phyloP scores from a whole-genome alignment of 75 land plant species.

The Azolla pinnata region DNA sequence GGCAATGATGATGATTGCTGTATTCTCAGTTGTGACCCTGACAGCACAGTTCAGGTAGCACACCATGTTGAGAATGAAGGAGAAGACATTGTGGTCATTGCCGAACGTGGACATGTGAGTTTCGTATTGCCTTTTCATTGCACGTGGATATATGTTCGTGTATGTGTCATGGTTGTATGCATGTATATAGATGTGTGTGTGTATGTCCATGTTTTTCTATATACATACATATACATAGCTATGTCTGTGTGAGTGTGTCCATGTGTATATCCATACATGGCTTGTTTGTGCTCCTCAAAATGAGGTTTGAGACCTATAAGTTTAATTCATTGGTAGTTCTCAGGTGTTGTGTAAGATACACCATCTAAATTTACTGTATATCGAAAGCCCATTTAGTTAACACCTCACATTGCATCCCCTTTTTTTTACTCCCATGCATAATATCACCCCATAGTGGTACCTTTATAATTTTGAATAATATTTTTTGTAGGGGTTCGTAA shows the following conservation, averaged over 20 bases:
- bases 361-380: too few species aligned
- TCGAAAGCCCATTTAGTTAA: too few species aligned
- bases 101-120: slow-evolving; percentile 28
- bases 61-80: slow-evolving; percentile 5
- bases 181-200: not conserved
- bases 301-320: too few species aligned
- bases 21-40: slow-evolving; percentile 20
- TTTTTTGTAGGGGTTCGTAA: not conserved
- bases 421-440: too few species aligned
- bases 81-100: slow-evolving; percentile 28
- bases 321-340: too few species aligned
- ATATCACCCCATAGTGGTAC: too few species aligned
- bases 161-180: not conserved
- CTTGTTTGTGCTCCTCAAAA: not conserved
- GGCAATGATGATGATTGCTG: slow-evolving; percentile 36
- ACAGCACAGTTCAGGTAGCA: not conserved
- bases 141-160: not conserved
- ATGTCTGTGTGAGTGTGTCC: not conserved
- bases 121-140: not conserved
- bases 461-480: too few species aligned
- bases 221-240: not conserved
- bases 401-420: too few species aligned
- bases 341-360: too few species aligned
- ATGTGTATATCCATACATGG: not conserved
- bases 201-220: not conserved